Conservation (phyloP, 1,284 basidiomycete genomes). For the Boletus sp. region DNA sequence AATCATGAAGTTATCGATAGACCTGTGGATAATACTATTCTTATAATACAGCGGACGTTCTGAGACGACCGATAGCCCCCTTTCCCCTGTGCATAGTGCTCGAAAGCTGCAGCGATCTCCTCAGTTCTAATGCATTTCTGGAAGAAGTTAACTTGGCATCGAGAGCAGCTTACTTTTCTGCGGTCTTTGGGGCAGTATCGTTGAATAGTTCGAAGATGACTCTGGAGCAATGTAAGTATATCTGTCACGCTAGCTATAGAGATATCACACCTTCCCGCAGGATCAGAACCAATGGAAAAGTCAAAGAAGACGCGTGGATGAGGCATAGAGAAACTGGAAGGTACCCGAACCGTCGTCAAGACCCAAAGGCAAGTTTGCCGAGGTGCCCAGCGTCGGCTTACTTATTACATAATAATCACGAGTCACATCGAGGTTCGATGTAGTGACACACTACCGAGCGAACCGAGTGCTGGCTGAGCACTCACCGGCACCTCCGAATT, state of each 20-base stretch:
- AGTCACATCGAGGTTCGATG: background rate
- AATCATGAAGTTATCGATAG: slow-evolving; percentile 87
- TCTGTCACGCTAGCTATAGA: background rate
- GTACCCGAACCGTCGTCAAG: too few species aligned
- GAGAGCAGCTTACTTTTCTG: slow-evolving; percentile 68
- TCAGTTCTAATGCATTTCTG: slow-evolving; percentile 7
- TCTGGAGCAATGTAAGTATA: slow-evolving; percentile 35
- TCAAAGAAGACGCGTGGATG: slow-evolving; percentile 71
- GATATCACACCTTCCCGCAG: slow-evolving; percentile 54
- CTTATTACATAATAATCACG: slow-evolving; percentile 15
- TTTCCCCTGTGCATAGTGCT: slow-evolving; percentile 85
- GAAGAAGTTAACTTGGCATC: background rate
- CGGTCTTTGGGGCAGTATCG: slow-evolving; percentile 76
- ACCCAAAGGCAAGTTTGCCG: too few species aligned
- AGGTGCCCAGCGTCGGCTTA: background rate
- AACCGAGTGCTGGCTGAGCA: background rate
- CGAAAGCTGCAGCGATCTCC: slow-evolving; percentile 62
- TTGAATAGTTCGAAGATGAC: slow-evolving; percentile 82
- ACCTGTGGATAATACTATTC: slow-evolving; percentile 73
- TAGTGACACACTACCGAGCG: background rate
- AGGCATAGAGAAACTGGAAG: slow-evolving; percentile 16
- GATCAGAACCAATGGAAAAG: slow-evolving; percentile 51
- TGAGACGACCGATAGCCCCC: slow-evolving; percentile 63
- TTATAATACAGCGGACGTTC: slow-evolving; percentile 81
- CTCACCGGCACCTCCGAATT: background rate